Percentiles rank a stretch among this genome's conserved stretches.
Evolutionary conservation across 2,329 filamentous ascomycete genomes (phyloP).

Genomic region (Lojkania enalia): DNA sequence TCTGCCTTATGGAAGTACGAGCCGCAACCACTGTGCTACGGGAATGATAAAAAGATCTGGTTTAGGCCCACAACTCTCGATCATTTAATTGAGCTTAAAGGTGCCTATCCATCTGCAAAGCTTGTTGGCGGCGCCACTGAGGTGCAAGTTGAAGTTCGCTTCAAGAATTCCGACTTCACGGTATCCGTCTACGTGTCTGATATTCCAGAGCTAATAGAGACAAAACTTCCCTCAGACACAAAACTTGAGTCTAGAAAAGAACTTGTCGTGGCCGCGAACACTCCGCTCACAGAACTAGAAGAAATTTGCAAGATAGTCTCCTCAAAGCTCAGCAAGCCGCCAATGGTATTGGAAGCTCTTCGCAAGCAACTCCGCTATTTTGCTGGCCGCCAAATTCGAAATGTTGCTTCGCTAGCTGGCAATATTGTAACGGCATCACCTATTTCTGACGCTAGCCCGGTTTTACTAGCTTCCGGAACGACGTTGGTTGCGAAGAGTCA

Average conservation of each 20-base stretch:
- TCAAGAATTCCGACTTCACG: conserved; percentile 89
- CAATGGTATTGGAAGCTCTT: conserved; percentile 61
- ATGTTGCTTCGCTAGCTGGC: conserved; percentile 90
- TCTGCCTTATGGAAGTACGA: conserved; percentile 79
- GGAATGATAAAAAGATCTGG: conserved; percentile 92
- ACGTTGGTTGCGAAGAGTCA: conserved; percentile 74
- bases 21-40: conserved; percentile 78
- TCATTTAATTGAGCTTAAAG: conserved; percentile 87
- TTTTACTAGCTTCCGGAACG: conserved; percentile 82
- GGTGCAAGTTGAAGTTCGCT: conserved; percentile 96
- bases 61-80: conserved; percentile 83
- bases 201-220: conserved; percentile 81
- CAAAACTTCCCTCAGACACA: conserved; percentile 30
- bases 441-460: conserved; percentile 92
- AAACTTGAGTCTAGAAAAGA: conserved; percentile 32
- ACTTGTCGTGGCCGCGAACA: conserved; percentile 85
- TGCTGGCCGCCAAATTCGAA: conserved; percentile 89
- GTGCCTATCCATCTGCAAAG: conserved; percentile 81
- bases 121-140: conserved; percentile 94
- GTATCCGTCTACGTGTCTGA: conserved; percentile 91
- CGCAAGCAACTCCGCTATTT: conserved; percentile 94
- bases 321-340: conserved; percentile 42
- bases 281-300: conserved; percentile 87
- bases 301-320: conserved; percentile 77
- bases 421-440: conserved; percentile 92